A percentile compares a stretch with the other conserved stretches of the same genome.
Evolutionary conservation across 208 protist genomes (phyloP).

Genomic region (Crithidia bombi): DNA sequence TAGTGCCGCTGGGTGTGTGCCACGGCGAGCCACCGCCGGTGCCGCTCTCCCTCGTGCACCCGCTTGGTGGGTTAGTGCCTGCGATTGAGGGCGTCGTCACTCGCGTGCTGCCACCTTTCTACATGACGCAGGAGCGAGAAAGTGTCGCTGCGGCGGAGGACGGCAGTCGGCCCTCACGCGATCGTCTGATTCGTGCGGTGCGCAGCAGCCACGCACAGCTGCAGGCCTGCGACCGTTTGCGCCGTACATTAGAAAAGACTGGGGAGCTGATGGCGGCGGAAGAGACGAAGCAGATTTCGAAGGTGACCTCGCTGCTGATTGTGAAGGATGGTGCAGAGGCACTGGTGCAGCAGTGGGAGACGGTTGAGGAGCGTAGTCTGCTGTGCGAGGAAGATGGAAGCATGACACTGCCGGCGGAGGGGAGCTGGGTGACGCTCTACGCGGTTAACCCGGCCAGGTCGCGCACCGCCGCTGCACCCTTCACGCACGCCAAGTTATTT

Average conservation of each 20-base stretch:
- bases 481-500: conserved; percentile 68
- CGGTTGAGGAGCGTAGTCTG: conserved; percentile 28
- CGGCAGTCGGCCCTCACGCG: conserved; percentile 15
- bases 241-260: background rate
- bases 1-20: conserved; percentile 59
- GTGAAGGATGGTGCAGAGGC: conserved; percentile 53
- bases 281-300: conserved; percentile 28
- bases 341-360: conserved; percentile 79
- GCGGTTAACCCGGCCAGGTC: conserved; percentile 66
- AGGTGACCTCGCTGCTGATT: conserved; percentile 65
- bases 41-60: conserved; percentile 51
- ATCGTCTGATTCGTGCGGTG: conserved; percentile 29
- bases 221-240: conserved; percentile 34
- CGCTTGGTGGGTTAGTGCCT: conserved; percentile 74
- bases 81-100: conserved; percentile 68
- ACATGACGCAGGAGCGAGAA: conserved; percentile 31
- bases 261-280: background rate
- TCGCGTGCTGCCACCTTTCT: conserved; percentile 79
- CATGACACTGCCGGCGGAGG: conserved; percentile 57
- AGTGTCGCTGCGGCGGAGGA: conserved; percentile 1
- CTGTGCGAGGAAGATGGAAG: conserved; percentile 25
- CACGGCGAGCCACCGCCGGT: conserved; percentile 52
- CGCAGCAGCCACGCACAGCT: conserved; percentile 58
- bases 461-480: conserved; percentile 56
- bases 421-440: conserved; percentile 55